These are phyloP conservation scores for Brettanomyces sp. DNA, from an alignment of 805 yeast genomes.

Conservation along the genomic window DNA sequence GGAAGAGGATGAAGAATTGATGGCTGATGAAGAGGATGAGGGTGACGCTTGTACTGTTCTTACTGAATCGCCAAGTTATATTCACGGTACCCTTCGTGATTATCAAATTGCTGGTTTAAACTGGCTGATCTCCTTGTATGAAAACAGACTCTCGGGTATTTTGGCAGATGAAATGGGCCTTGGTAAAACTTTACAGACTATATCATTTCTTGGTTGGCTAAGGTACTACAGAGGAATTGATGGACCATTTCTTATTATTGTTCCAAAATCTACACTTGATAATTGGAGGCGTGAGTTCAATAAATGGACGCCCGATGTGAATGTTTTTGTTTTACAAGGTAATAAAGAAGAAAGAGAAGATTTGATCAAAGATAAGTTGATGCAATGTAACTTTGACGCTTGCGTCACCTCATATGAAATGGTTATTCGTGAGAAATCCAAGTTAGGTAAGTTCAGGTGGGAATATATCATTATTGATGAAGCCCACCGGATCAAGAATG, in stretches of 20 bases:
- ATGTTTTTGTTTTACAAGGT: constrained; percentile 80
- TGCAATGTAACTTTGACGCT: constrained; percentile 80
- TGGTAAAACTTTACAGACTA: constrained; percentile 93
- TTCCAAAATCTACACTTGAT: constrained; percentile 91
- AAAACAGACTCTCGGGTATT: constrained; percentile 83
- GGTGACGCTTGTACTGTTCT: constrained; percentile 61
- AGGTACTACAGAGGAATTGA: constrained; percentile 68
- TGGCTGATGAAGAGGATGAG: constrained; percentile 57
- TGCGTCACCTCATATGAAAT: constrained; percentile 87
- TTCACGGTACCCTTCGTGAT: constrained; percentile 74
- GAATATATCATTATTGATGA: constrained; percentile 91
- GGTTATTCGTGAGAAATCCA: constrained; percentile 81
- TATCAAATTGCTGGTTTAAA: constrained; percentile 93
- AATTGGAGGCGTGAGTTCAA: constrained; percentile 95
- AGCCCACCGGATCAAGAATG: constrained; percentile 95
- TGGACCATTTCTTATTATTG: constrained; percentile 88
- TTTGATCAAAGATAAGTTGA: constrained; percentile 47
- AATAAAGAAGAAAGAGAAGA: constrained; percentile 68
- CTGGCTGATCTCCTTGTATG: constrained; percentile 86
- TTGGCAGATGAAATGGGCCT: constrained; percentile 98
- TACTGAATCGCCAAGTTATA: constrained; percentile 75
- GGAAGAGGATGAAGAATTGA: constrained; percentile 90
- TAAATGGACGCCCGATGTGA: constrained; percentile 94
- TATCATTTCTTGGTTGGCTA: constrained; percentile 81
- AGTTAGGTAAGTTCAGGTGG: constrained; percentile 79